Percentiles rank a stretch among this genome's conserved stretches.
These are phyloP conservation scores for Ascochyta pisi DNA, from an alignment of 2,329 filamentous ascomycete species.

Conservation along the genomic window DNA sequence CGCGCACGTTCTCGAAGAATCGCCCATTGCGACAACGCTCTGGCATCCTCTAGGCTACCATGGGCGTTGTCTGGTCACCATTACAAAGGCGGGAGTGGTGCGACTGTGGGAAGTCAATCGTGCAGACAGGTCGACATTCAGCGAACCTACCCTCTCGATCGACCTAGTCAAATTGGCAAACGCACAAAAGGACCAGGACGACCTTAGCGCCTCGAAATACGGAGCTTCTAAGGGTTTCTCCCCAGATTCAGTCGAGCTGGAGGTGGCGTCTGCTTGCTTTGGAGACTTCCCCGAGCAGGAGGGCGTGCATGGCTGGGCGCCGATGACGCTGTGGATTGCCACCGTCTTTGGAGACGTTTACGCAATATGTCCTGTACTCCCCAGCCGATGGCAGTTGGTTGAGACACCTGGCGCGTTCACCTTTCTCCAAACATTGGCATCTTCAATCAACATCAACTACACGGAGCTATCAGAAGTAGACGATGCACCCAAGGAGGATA, in stretches of 20 bases:
- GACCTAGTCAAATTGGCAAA: constrained; percentile 90
- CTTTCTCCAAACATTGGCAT: constrained; percentile 80
- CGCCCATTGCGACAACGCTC: constrained; percentile 78
- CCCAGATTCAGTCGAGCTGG: constrained; percentile 89
- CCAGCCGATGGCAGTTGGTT: constrained; percentile 76
- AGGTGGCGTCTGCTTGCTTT: constrained; percentile 89
- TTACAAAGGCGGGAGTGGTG: constrained; percentile 87
- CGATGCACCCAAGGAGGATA: constrained; percentile 52
- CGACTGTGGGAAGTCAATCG: constrained; percentile 88
- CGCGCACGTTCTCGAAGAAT: constrained; percentile 85
- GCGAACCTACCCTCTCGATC: constrained; percentile 79
- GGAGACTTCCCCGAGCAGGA: constrained; percentile 68
- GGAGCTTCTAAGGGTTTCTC: constrained; percentile 83
- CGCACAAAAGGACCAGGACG: constrained; percentile 79
- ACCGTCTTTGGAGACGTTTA: constrained; percentile 95
- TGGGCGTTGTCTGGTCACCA: constrained; percentile 82
- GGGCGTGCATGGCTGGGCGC: constrained; percentile 76
- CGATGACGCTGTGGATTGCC: constrained; percentile 97
- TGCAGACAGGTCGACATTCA: constrained; percentile 86
- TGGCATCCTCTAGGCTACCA: constrained; percentile 93
- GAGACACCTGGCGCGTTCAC: constrained; percentile 59
- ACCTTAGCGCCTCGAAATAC: constrained; percentile 78
- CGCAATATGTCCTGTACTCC: constrained; percentile 87
- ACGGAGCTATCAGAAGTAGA: constrained; percentile 36
- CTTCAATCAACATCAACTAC: constrained; percentile 77